Base-by-base conservation (phyloP, 2,329 filamentous ascomycete genomes). In the Furcasterigmium sp. region DNA sequence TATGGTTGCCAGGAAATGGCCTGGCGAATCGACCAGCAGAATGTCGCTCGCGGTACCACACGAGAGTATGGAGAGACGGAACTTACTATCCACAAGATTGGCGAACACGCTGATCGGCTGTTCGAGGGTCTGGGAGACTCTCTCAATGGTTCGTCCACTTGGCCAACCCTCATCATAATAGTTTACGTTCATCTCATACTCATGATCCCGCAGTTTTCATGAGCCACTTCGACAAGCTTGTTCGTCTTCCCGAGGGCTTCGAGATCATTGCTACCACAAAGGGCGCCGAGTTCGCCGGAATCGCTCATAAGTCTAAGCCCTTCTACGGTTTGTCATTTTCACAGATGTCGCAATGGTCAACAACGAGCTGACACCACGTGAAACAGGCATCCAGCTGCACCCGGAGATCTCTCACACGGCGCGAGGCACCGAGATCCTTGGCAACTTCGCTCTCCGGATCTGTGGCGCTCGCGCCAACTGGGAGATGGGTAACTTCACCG, bases 191-290 rank as follows among this genome's bases (percentile, higher is more conserved):
- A 25, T 36, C 21, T 18, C 30, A 43, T 26, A 20, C 28, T 44
- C 26, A 47, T 44, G 39, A 30, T 9, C 43, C 23, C 15, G 30
- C 39, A 56, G 71, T 87, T 13, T 91, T 80, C 76, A 96, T 96
- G 91, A 86, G 80, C 52, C 91, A 97, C 62, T 84, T 82, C 46
- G 90, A 96, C 67, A 95, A 95, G 73, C 77, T 97, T 10, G 76
- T 75, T 30, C 69, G 76, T 43, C 72, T 95, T 30, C 91, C 91
- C 8, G 70, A 83, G 28, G 78, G 74, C 32, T 95, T 95, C 60
- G 67, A 78, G 46, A 81, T 75, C 14, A 80, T 95, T 54, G 90
- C 86, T 40, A 84, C 74, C 5, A 91, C 89, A 3, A 60, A 71
- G 40, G 94, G 93, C 67, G 82, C 86, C 1, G 79, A 83, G 19